Evolutionary conservation across 495 filamentous ascomycete species (phyloP), one percentile per base, ranked within the genome.

Genomic region (Neurospora sp.): DNA sequence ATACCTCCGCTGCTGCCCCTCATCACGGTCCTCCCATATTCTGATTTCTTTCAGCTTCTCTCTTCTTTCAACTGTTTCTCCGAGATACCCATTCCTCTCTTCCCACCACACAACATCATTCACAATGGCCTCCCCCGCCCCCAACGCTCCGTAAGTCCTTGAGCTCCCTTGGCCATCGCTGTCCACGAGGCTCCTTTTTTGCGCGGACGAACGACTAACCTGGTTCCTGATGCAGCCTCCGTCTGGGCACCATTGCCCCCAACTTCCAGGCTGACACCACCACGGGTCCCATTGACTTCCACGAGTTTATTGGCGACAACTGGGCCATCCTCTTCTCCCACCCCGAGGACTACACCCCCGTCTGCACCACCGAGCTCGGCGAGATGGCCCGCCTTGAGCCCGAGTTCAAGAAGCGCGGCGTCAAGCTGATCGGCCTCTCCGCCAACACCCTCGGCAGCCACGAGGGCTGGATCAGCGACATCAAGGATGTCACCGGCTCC

Each of bases 251-350:
- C 78, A 88, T 87, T 81, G 95, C 95, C 82, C 95, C 95, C 76
- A 91, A 97, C 88, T 98, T 98, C 88, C 82, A 96, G 79, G 92
- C 95, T 74, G 92, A 96, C 71, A 97, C 95, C 80, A 97, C 95
- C 80, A 89, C 86, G 71, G 96, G 96, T 74, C 89, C 89, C 71
- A 98, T 99, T 83, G 90, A 96, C 85, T 97, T 98, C 88, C 96
- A 99, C 84, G 89, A 98, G 79, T 99, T 92, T 85, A 92, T 98
- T 77, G 96, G 93, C 80, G 87, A 95, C 86, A 92, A 88, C 75
- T 99, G 96, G 96, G 91, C 93, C 74, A 88, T 99, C 76, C 89
- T 98, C 81, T 99, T 98, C 90, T 97, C 94, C 40, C 96, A 99
- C 87, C 96, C 96, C 39, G 94, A 96, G 82, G 92, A 94, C 83